Conservation (phyloP, 805 yeast genomes). For the Ogataea paradorogensis region DNA sequence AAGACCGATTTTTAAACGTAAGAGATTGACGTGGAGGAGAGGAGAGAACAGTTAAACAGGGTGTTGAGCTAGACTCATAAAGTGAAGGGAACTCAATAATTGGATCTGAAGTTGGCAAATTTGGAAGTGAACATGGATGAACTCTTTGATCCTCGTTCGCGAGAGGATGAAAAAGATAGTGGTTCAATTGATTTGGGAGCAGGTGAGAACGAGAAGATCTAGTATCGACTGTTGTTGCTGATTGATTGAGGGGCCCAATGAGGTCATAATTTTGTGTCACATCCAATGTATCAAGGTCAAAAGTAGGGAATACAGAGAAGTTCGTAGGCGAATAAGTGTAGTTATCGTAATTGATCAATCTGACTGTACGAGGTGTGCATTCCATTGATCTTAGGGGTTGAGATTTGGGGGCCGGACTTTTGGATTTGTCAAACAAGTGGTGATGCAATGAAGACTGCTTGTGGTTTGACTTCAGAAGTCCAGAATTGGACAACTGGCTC, state of each 20-base stretch:
- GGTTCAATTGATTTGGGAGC: conserved; percentile 9
- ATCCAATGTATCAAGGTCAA: conserved; percentile 21
- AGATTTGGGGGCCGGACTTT: conserved; percentile 5
- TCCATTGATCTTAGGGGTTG: conserved; percentile 7
- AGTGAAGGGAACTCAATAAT: conserved; percentile 20
- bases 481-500: conserved; percentile 9
- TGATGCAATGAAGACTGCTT: neutral
- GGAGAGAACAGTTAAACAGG: conserved; percentile 3
- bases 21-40: conserved; percentile 12
- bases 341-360: conserved; percentile 18
- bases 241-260: conserved; percentile 4
- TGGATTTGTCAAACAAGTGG: conserved; percentile 7
- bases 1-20: conserved; percentile 7
- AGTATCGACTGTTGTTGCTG: conserved; percentile 11
- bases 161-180: conserved; percentile 16
- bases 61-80: conserved; percentile 15
- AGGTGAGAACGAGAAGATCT: neutral
- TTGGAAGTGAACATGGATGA: conserved; percentile 10
- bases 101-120: conserved; percentile 20
- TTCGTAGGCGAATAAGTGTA: conserved; percentile 20
- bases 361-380: conserved; percentile 22
- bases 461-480: neutral
- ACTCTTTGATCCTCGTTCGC: conserved; percentile 5
- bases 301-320: conserved; percentile 23
- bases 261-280: conserved; percentile 15